Conservation (phyloP, 768 basidiomycete genomes). For the Suillus luteus region DNA sequence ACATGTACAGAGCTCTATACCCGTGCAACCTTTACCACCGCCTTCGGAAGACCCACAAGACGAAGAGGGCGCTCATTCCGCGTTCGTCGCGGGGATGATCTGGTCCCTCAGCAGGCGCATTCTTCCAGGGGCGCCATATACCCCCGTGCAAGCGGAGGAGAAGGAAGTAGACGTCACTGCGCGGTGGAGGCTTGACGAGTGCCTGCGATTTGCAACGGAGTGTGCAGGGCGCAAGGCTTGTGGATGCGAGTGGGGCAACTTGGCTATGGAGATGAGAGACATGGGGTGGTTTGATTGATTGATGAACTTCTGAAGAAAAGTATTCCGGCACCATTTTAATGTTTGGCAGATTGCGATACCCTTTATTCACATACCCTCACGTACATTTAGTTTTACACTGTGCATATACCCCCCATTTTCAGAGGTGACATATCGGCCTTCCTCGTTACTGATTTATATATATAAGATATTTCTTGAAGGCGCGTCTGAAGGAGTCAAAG, state of each 20-base stretch:
- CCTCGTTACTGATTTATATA: not conserved
- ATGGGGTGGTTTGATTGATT: conserved; percentile 73
- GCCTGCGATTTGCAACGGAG: conserved; percentile 84
- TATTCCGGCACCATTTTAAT: not conserved
- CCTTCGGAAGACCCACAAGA: conserved; percentile 53
- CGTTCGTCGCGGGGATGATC: conserved; percentile 88
- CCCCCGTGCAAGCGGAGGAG: conserved; percentile 40
- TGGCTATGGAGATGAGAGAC: conserved; percentile 71
- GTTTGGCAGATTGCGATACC: not conserved
- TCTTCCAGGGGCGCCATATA: conserved; percentile 77
- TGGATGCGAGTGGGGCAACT: conserved; percentile 60
- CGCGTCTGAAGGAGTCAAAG: too few species aligned
- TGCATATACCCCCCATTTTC: not conserved
- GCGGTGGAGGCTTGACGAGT: conserved; percentile 81
- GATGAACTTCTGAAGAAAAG: not conserved
- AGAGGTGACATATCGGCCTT: not conserved
- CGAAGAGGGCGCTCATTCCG: conserved; percentile 78
- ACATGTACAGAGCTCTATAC: not conserved
- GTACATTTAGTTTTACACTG: not conserved
- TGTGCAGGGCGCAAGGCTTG: conserved; percentile 76
- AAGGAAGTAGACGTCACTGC: conserved; percentile 45
- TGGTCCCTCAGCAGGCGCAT: conserved; percentile 73
- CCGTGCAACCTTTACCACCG: conserved; percentile 10
- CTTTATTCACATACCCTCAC: conserved; percentile 3
- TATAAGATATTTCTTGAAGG: not conserved